Evolutionary conservation across 192 early-diverging fungal genomes (phyloP), one percentile per base, ranked within the genome.

Genomic region (Mortierella claussenii): DNA sequence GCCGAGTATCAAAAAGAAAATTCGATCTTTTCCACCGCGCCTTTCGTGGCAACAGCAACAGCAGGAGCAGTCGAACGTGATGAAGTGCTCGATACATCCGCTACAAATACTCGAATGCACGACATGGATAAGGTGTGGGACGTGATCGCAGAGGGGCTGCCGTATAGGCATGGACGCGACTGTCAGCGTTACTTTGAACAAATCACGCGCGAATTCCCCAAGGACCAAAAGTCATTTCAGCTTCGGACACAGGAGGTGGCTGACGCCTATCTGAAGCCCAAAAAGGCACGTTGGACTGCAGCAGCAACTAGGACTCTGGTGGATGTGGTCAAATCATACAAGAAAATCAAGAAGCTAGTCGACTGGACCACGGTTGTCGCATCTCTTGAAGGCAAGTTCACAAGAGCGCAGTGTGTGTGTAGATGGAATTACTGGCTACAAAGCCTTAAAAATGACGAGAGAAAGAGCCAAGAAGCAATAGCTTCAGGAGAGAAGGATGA

Each of bases 401-500:
- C 73, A n/a, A 24, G 53, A 3, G 28, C 28, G 30, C 73, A 76
- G 31, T 76, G 73, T 20, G 31, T 49, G 23, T 28, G 26, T 3
- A 37, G 58, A 28, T 76, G 73, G 73, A 4, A 23, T 2, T 76
- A 76, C 37, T 76, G 73, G 73, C 54, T 55, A 21, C 61, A 74
- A 13, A 57, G 36, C 3, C 61, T 60, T 1, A 30, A 53, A 11
- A 20, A 28, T 40, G 24, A 10, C 5, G 0, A 21, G 17, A 33
- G 8, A 26, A 36, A 8, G 11, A 23, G 9, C 37, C 24, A 33
- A 45, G 55, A 40, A 20, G n/a, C 52, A 32, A 47, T 13, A n/a
- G 9, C 43, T 17, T 15, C n/a, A 21, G 23, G 21, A 20, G 53
- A 33, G 4, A 30, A 30, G 23, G 11, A 24, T 11, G 23, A 49